Conservation (phyloP, 2,329 filamentous ascomycete species). For the Fusarium equiseti region DNA sequence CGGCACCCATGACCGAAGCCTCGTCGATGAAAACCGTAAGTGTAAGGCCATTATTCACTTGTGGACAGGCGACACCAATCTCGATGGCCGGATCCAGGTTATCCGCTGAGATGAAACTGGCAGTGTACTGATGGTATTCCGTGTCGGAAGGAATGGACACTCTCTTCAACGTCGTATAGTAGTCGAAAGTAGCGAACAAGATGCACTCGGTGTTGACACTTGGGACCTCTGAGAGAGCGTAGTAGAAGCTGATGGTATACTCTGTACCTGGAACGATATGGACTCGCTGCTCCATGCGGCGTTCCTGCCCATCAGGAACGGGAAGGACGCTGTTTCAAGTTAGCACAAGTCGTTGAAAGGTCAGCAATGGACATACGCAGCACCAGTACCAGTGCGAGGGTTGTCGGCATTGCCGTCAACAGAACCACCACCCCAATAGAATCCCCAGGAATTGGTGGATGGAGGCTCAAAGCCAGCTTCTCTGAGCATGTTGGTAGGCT, state of each 20-base stretch:
- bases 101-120: conserved; percentile 1
- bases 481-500: conserved; percentile 11
- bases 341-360: fast-evolving
- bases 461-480: background rate
- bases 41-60: background rate
- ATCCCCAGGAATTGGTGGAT: background rate
- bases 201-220: background rate
- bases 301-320: background rate
- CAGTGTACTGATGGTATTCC: background rate
- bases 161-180: background rate
- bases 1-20: background rate
- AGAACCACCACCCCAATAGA: conserved; percentile 9
- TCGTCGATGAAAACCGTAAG: background rate
- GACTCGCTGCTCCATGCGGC: conserved; percentile 15
- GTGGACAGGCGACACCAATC: conserved; percentile 1
- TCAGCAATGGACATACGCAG: background rate
- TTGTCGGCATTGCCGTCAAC: fast-evolving
- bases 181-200: conserved; percentile 7
- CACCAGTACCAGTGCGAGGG: background rate
- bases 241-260: conserved; percentile 13
- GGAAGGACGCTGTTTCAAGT: fast-evolving
- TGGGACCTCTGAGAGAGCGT: background rate
- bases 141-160: background rate
- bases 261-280: background rate
- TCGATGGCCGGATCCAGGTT: conserved; percentile 9